phyloP scores from a whole-genome alignment of 1,284 basidiomycete species.

The Naganishia albida region DNA sequence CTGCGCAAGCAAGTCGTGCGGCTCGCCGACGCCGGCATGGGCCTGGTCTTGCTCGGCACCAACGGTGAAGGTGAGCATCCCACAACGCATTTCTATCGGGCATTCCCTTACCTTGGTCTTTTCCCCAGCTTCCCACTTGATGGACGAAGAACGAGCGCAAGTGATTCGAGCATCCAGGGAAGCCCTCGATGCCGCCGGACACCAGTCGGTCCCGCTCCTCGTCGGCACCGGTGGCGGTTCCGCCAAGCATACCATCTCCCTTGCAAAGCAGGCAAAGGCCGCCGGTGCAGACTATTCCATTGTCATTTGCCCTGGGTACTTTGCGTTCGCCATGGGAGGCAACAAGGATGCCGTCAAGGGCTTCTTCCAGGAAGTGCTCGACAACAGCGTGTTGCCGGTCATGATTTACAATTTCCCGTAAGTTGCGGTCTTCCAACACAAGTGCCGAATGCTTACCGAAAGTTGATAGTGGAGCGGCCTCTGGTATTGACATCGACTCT shows the following conservation, averaged over 20 bases:
- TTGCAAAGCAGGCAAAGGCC: conserved; percentile 73
- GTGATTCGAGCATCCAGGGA: conserved; percentile 68
- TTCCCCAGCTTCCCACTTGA: conserved; percentile 62
- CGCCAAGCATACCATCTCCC: conserved; percentile 75
- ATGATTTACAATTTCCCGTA: conserved; percentile 90
- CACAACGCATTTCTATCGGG: neutral
- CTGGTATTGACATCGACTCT: conserved; percentile 82
- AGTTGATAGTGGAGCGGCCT: conserved; percentile 58
- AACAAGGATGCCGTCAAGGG: conserved; percentile 55
- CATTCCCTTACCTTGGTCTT: neutral
- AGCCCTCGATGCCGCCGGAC: conserved; percentile 72
- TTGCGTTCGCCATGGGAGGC: conserved; percentile 56
- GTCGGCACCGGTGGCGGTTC: conserved; percentile 80
- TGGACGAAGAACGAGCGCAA: conserved; percentile 65
- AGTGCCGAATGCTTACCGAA: neutral
- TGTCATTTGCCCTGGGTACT: conserved; percentile 55
- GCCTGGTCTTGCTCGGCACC: conserved; percentile 56
- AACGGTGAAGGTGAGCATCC: conserved; percentile 54
- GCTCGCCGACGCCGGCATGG: conserved; percentile 55
- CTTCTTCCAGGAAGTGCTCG: conserved; percentile 66
- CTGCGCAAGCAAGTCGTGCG: conserved; percentile 55
- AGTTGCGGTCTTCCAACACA: conserved; percentile 37
- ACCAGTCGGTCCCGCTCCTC: conserved; percentile 68
- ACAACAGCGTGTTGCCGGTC: conserved; percentile 75
- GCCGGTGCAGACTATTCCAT: conserved; percentile 73